Evolutionary conservation across 2,329 filamentous ascomycete species (phyloP), one percentile per base, ranked within the genome.

Genomic region (Orbilia ellipsospora): DNA sequence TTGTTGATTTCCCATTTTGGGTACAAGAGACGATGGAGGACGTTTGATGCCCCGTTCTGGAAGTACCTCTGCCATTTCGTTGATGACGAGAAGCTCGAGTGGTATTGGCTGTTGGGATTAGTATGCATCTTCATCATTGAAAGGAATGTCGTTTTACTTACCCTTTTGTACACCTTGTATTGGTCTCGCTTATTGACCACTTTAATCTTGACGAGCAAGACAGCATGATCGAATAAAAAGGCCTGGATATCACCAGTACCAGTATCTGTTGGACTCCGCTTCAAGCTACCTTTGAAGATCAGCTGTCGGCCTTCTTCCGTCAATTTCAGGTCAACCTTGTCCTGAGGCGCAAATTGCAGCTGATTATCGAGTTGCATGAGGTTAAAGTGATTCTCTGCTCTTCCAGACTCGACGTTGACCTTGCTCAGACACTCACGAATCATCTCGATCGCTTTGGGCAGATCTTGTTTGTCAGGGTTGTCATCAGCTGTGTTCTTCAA

Each of bases 311-410:
- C 92, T 79, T 97, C 93, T 80, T 99, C 95, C 0, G 93, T 97
- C 60, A 99, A 86, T 82, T 96, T 96, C 77, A 99, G 85, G 81
- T 99, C 95, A 56, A 98, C 94, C 80, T 90, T 92, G 80, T 97
- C 94, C 77, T 93, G 93, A 0, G 92, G 90, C 50, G 91, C 88
- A 86, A 96, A 99, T 77, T 94, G 93, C 78, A 99, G 88, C 79
- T 96, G 92, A 79, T 95, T 90, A 81, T 97, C 95, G 36, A 99
- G 87, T 79, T 93, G 92, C 82, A 94, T 91, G 69, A 99, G 85
- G 81, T 98, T 98, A 86, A 97, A 98, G 62, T 95, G 91, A 81
- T 99, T 99, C 83, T 99, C 95, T 0, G 95, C 93, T 84, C 96
- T 97, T 79, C 95, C 95, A 78, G 93, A 97, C 82, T 98, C 95